These are phyloP conservation scores for Ehretia macrophylla DNA, from an alignment of 257 asterid genomes.

Conservation along the genomic window DNA sequence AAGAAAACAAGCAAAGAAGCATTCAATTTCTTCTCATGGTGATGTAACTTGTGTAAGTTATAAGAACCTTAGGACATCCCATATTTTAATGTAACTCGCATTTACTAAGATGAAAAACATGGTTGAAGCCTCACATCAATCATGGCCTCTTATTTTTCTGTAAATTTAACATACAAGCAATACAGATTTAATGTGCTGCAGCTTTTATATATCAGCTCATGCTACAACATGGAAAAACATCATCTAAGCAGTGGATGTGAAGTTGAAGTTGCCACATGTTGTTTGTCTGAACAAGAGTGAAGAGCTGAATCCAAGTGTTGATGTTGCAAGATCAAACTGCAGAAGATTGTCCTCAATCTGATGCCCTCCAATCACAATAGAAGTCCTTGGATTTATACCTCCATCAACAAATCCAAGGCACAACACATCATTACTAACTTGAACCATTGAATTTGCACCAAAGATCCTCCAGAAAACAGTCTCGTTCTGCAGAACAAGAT, in stretches of 20 bases:
- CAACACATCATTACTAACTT: conserved; percentile 23
- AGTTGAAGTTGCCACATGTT: conserved; percentile 42
- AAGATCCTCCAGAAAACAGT: conserved; percentile 43
- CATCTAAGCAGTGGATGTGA: conserved; percentile 10
- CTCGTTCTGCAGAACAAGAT: conserved; percentile 27
- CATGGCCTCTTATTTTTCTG: too few relatives aligned
- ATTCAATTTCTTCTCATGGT: too few relatives aligned
- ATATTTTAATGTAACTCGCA: too few relatives aligned
- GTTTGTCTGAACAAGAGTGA: conserved; percentile 34
- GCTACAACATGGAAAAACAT: too few relatives aligned
- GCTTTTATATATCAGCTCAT: too few relatives aligned
- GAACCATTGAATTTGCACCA: conserved; percentile 55
- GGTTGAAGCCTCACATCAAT: too few relatives aligned
- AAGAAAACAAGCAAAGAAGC: too few relatives aligned
- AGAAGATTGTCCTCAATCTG: conserved; percentile 49
- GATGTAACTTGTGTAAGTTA: too few relatives aligned
- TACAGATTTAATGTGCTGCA: too few relatives aligned
- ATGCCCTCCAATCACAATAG: conserved; percentile 43
- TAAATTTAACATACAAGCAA: too few relatives aligned
- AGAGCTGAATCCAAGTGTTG: conserved; percentile 47
- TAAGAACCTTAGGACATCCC: too few relatives aligned
- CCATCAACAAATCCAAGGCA: conserved; percentile 34
- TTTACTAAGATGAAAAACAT: too few relatives aligned
- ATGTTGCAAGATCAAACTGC: conserved; percentile 43
- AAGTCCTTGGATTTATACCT: conserved; percentile 20